Conservation (phyloP, 83 land plant species). For the Thuja plicata region DNA sequence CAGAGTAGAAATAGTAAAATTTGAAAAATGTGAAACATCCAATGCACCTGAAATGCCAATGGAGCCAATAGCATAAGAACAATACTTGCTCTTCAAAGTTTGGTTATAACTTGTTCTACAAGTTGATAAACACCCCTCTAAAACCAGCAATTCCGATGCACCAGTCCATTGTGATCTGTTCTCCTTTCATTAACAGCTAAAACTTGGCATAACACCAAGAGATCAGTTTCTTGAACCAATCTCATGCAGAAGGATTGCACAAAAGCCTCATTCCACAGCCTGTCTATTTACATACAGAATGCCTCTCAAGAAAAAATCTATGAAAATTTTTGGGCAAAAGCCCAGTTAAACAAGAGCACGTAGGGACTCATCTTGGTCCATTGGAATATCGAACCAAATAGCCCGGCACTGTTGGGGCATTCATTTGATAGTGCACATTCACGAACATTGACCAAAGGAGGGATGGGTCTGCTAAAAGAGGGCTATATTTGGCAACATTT, state of each 20-base stretch:
- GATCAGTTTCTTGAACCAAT: not conserved
- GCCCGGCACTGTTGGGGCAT: not conserved
- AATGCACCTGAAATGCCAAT: not conserved
- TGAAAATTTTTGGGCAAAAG: not conserved
- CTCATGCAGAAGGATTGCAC: slow-evolving; percentile 7
- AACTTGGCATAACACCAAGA: not conserved
- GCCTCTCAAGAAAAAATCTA: not conserved
- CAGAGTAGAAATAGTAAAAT: not conserved
- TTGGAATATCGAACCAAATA: not conserved
- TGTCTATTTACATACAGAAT: slow-evolving; percentile 4
- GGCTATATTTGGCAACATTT: not conserved
- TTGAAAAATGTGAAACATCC: not conserved
- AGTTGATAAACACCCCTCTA: not conserved
- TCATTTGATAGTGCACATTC: not conserved
- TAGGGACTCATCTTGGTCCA: not conserved
- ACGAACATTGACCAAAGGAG: not conserved
- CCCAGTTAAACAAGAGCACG: not conserved
- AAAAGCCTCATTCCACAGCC: not conserved
- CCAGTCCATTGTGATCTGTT: not conserved
- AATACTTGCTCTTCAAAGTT: slow-evolving; percentile 1
- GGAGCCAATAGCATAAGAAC: not conserved
- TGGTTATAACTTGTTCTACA: not conserved
- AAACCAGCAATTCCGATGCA: not conserved
- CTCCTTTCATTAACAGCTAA: not conserved
- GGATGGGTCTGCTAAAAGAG: not conserved